Evolutionary conservation across 2,329 filamentous ascomycete species (phyloP), one percentile per base, ranked within the genome.

Genomic region (Colletotrichum cereale): DNA sequence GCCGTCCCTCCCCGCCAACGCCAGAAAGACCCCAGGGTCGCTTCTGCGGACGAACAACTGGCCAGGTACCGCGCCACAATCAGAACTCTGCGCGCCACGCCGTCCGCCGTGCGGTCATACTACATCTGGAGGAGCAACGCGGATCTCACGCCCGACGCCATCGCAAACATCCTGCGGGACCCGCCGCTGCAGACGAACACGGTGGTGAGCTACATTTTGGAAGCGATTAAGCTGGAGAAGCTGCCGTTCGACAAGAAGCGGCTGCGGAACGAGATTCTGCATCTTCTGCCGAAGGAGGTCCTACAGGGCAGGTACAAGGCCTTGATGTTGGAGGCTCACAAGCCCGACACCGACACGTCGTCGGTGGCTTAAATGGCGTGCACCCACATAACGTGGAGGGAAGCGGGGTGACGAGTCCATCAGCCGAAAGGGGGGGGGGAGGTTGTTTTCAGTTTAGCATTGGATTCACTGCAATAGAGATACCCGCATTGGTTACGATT

Each of bases 121-220:
- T 88, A 86, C 73, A 79, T 94, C 26, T 94, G 92, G 92, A 83
- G 90, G 66, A 73, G 80, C 5, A 85, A 89, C 67, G 78, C 84
- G 10, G 80, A 83, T 16, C 81, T 92, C 24, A 74, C 78, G 0
- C 82, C 90, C 0, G 76, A 80, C 0, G 80, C 82, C 1, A 82
- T 92, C 21, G 89, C 89, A 2, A 79, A 77, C 3, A 73, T 92
- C 1, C 80, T 92, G n/a, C 84, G 90, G 2, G 82, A 89, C 12
- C 90, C 90, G 18, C 90, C 91, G 2, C 78, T 93, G 3, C 83
- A 86, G 73, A 82, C 79, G 0, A 79, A 75, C 18, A 92, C 90
- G 0, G 88, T 93, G 1, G 82, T 84, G 1, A 79, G 76, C 0
- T 92, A 93, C 74, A 87, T 94, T 11, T 78, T 92, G 2, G 82